phyloP scores from a whole-genome alignment of 2,329 filamentous ascomycete species.

The Neopestalotiopsis clavispora region DNA sequence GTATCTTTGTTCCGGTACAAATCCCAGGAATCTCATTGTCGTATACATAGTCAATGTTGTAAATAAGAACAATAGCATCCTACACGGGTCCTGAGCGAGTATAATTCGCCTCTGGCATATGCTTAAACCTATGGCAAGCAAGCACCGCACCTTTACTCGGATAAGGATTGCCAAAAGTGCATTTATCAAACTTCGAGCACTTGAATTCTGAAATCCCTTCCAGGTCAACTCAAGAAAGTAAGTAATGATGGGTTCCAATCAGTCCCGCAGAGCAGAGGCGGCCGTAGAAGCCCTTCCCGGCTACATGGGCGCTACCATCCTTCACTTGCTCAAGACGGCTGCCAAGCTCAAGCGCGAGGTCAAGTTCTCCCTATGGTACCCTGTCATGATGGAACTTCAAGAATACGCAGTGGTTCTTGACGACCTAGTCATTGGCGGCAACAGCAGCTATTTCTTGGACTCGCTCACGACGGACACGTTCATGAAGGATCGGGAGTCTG shows the following conservation, averaged over 20 bases:
- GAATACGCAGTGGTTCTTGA: not conserved
- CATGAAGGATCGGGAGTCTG: not conserved
- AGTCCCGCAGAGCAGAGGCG: not conserved
- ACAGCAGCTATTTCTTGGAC: not conserved
- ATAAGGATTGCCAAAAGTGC: too few relatives aligned
- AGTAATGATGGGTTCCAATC: not conserved
- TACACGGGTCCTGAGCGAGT: too few relatives aligned
- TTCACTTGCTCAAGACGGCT: not conserved
- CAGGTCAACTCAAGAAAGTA: not conserved
- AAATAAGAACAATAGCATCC: too few relatives aligned
- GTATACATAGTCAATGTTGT: too few relatives aligned
- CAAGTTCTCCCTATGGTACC: not conserved
- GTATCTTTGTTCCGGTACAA: not conserved
- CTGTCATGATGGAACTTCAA: not conserved
- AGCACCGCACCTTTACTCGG: too few relatives aligned
- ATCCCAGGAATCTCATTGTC: too few relatives aligned
- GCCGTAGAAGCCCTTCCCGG: not conserved
- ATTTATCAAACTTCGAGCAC: too few relatives aligned
- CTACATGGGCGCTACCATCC: not conserved
- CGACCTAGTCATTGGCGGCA: not conserved
- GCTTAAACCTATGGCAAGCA: too few relatives aligned
- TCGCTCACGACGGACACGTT: not conserved
- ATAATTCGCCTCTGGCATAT: too few relatives aligned
- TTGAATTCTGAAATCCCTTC: too few relatives aligned
- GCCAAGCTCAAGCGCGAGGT: not conserved